Conservation (phyloP, 2,329 filamentous ascomycete genomes). For the Xylaria sp. region DNA sequence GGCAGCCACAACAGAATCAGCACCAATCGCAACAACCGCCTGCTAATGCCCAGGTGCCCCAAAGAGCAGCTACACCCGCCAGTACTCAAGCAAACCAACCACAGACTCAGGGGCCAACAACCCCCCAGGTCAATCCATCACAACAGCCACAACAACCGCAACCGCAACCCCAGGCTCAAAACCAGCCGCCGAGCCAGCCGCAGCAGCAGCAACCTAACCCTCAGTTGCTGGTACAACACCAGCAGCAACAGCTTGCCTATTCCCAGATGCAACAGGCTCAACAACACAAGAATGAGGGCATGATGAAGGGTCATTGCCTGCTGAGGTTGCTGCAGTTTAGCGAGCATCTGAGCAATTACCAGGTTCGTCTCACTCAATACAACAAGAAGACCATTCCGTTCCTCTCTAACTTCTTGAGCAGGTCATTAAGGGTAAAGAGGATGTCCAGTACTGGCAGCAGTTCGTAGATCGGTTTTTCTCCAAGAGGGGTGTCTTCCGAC, state of each 20-base stretch:
- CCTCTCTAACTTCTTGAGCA: slow-evolving; percentile 39
- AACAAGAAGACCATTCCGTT: slow-evolving; percentile 18
- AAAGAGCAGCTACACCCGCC: slow-evolving; percentile 29
- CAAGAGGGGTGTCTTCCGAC: slow-evolving; percentile 74
- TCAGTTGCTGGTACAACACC: slow-evolving; percentile 46
- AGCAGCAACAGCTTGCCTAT: slow-evolving; percentile 45
- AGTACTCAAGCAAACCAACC: slow-evolving; percentile 38
- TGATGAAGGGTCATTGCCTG: slow-evolving; percentile 62
- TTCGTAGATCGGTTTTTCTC: slow-evolving; percentile 87
- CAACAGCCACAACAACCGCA: slow-evolving; percentile 44
- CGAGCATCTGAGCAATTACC: slow-evolving; percentile 65
- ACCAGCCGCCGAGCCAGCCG: slow-evolving; percentile 37
- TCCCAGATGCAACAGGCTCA: slow-evolving; percentile 35
- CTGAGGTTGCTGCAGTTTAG: slow-evolving; percentile 67
- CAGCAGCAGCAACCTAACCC: slow-evolving; percentile 39
- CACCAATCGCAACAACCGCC: slow-evolving; percentile 30
- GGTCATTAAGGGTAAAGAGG: slow-evolving; percentile 66
- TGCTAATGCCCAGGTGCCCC: slow-evolving; percentile 33
- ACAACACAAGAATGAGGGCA: slow-evolving; percentile 56
- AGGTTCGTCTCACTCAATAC: slow-evolving; percentile 46
- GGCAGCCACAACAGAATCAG: slow-evolving; percentile 31
- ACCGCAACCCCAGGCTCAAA: slow-evolving; percentile 42
- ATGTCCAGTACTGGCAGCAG: slow-evolving; percentile 76
- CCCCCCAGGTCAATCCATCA: slow-evolving; percentile 32
- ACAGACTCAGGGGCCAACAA: slow-evolving; percentile 42